Conservation (phyloP, 768 basidiomycete genomes). For the Pisolithus orientalis region DNA sequence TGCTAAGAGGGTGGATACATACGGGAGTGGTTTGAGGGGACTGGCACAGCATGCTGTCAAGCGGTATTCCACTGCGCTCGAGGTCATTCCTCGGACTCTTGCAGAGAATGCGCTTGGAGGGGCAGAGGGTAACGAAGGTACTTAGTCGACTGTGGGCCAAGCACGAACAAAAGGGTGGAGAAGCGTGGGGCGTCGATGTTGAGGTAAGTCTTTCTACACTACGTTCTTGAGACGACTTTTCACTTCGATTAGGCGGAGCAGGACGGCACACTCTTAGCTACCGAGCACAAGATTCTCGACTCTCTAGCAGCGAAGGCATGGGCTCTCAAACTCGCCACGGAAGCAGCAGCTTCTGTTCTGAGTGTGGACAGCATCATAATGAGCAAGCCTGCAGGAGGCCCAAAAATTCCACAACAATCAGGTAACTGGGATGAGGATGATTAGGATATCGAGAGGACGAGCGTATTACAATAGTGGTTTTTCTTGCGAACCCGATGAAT, state of each 20-base stretch:
- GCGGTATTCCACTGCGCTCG: conserved; percentile 82
- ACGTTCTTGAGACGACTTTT: not conserved
- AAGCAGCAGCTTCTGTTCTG: conserved; percentile 85
- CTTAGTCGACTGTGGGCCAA: conserved; percentile 86
- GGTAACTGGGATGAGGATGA: conserved; percentile 82
- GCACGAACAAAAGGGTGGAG: conserved; percentile 72
- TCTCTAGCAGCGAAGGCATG: conserved; percentile 87
- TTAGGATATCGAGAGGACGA: conserved; percentile 17
- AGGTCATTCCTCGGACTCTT: conserved; percentile 86
- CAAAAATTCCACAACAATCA: conserved; percentile 81
- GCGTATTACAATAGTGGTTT: conserved; percentile 22
- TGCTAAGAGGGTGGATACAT: conserved; percentile 75
- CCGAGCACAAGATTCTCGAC: conserved; percentile 68
- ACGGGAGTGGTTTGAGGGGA: conserved; percentile 84
- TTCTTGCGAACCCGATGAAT: conserved; percentile 18
- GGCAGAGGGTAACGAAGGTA: conserved; percentile 89
- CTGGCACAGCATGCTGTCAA: conserved; percentile 91
- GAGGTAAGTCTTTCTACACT: conserved; percentile 46
- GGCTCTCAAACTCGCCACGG: conserved; percentile 87
- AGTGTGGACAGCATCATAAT: conserved; percentile 98
- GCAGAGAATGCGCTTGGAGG: conserved; percentile 94
- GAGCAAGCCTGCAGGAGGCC: conserved; percentile 88
- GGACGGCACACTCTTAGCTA: conserved; percentile 67
- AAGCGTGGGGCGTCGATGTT: conserved; percentile 80
- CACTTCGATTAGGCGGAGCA: conserved; percentile 50